These are phyloP conservation scores for Stagonosporopsis rhizophila DNA, from an alignment of 2,329 filamentous ascomycete species.

Conservation along the genomic window DNA sequence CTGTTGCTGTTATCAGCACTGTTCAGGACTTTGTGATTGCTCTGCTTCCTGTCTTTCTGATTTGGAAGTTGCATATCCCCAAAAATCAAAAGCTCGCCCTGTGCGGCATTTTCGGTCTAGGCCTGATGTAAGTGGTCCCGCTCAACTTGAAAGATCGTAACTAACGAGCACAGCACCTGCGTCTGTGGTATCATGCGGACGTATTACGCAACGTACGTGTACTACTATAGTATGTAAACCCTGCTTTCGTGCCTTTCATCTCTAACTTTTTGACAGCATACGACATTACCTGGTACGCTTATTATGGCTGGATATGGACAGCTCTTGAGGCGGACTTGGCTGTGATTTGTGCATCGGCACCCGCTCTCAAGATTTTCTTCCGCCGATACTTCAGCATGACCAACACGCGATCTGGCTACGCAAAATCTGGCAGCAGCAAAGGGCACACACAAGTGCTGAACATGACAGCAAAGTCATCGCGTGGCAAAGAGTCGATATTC, in stretches of 20 bases:
- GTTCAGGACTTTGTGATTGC: conserved; percentile 52
- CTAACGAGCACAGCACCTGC: conserved; percentile 33
- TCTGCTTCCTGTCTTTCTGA: conserved; percentile 53
- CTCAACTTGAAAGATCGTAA: background rate
- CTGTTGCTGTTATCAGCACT: conserved; percentile 49
- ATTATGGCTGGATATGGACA: conserved; percentile 52
- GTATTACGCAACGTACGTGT: conserved; percentile 46
- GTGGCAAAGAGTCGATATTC: conserved; percentile 6
- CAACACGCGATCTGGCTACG: conserved; percentile 18
- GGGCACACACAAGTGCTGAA: conserved; percentile 3
- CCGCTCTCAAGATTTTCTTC: conserved; percentile 55
- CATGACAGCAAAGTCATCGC: conserved; percentile 3
- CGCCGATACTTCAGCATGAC: conserved; percentile 46
- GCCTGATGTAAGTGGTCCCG: conserved; percentile 48
- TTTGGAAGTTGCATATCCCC: conserved; percentile 54
- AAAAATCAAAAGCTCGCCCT: conserved; percentile 53
- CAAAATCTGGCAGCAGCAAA: conserved; percentile 6
- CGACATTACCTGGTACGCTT: conserved; percentile 52
- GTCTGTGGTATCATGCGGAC: conserved; percentile 48
- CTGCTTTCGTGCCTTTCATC: background rate
- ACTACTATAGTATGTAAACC: conserved; percentile 29
- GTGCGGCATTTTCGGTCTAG: conserved; percentile 54
- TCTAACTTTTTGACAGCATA: conserved; percentile 31
- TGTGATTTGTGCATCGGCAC: conserved; percentile 53
- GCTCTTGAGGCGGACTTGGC: conserved; percentile 52